Evolutionary conservation across 345 rosid genomes (phyloP).

Genomic region (Lepidium aucheri): DNA sequence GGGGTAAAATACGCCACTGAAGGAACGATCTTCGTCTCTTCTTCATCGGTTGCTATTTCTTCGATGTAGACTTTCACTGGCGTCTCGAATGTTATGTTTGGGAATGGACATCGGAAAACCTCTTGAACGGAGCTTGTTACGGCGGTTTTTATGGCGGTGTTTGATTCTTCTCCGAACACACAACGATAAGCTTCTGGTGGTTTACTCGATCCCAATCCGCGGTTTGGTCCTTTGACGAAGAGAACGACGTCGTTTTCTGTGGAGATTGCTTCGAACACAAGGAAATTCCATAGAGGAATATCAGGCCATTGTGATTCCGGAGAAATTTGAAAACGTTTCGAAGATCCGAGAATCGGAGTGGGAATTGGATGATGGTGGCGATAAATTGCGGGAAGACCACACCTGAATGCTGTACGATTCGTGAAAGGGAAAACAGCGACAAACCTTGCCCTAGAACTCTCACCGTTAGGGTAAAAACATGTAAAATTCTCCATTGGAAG

Average conservation of each 20-base stretch:
- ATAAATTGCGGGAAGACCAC: slow-evolving; percentile 39
- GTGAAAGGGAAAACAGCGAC: slow-evolving; percentile 40
- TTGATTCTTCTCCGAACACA: slow-evolving; percentile 42
- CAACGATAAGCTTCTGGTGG: slow-evolving; percentile 45
- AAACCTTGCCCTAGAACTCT: slow-evolving; percentile 44
- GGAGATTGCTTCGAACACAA: slow-evolving; percentile 70
- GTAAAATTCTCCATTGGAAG: slow-evolving; percentile 7
- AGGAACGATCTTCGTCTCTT: slow-evolving; percentile 30
- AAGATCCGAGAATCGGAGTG: slow-evolving; percentile 43
- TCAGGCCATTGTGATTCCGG: slow-evolving; percentile 15
- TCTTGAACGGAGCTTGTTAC: slow-evolving; percentile 78
- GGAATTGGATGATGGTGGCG: slow-evolving; percentile 44
- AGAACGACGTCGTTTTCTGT: slow-evolving; percentile 64
- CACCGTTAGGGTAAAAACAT: slow-evolving; percentile 57
- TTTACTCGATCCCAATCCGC: slow-evolving; percentile 46
- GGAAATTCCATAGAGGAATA: slow-evolving; percentile 42
- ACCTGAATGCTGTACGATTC: slow-evolving; percentile 45
- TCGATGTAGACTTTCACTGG: slow-evolving; percentile 48
- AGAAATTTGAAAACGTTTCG: not conserved
- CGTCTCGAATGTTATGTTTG: slow-evolving; percentile 16
- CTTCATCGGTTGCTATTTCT: slow-evolving; percentile 16
- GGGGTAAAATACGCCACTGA: slow-evolving; percentile 62
- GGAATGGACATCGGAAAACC: slow-evolving; percentile 68
- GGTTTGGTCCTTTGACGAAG: slow-evolving; percentile 66
- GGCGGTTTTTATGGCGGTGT: slow-evolving; percentile 38